Conservation (phyloP, 2,329 filamentous ascomycete genomes). For the Aspergillaceae sp. region DNA sequence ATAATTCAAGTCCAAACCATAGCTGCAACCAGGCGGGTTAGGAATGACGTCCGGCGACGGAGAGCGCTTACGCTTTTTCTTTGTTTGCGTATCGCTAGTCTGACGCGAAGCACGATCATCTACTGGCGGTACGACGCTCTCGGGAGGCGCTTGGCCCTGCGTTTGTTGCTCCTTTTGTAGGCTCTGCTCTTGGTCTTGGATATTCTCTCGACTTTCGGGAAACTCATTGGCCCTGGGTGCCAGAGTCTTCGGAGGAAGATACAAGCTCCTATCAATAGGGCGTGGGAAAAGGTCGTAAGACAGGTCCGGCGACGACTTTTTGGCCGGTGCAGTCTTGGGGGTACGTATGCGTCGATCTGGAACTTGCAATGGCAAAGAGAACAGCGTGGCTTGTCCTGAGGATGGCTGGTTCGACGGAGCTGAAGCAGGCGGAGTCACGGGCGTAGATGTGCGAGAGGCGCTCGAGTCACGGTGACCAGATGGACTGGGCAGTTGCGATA, state of each 20-base stretch:
- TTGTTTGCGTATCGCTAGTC: neutral
- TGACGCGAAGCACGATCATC: neutral
- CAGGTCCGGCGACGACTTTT: slow-evolving; percentile 12
- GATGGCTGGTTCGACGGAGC: no score
- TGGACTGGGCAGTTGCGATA: no score
- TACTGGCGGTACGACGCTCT: neutral
- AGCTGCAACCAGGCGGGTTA: slow-evolving; percentile 33
- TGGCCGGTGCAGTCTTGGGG: slow-evolving; percentile 1
- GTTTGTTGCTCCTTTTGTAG: neutral
- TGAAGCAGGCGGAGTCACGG: no score
- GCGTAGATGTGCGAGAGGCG: no score
- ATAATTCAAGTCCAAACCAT: slow-evolving; percentile 33
- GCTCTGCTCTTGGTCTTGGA: neutral
- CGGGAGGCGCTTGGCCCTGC: neutral
- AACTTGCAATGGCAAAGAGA: neutral
- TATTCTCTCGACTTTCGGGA: neutral
- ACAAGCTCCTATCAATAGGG: slow-evolving; percentile 15
- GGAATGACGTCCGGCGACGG: slow-evolving; percentile 34
- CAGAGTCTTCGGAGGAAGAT: slow-evolving; percentile 4
- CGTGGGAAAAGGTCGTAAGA: slow-evolving; percentile 21
- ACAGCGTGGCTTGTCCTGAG: no score
- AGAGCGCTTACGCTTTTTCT: slow-evolving; percentile 33
- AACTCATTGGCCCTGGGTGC: no score
- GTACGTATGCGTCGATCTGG: neutral
- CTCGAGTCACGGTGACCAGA: no score